Base-by-base conservation (phyloP, 164 flowering plant species). In the Macadamia integrifolia region DNA sequence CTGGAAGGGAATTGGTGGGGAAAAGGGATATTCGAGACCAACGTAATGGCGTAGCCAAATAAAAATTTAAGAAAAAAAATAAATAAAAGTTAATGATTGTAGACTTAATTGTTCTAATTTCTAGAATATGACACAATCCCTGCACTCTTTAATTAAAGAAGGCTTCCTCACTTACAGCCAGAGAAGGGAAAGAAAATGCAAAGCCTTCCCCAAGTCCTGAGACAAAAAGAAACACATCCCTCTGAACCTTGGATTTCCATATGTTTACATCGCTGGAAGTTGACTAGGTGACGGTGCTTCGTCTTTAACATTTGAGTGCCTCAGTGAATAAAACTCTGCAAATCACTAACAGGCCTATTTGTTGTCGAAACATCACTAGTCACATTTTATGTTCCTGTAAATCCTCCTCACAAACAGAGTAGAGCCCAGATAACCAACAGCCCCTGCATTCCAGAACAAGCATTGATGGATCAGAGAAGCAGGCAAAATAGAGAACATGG, bases 381-480 rank as follows among this genome's bases (percentile, higher is more conserved):
- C 97, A 77, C 97, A 89, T 69, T 90, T 92, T 79, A 92, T 92
- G 80, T 92, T 90, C 78, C 92, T 87, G 85, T 92, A 92, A 70
- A 92, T 92, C 86, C 96, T 87, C 72, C 96, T 81, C 66, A 92
- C 96, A 67, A 90, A 92, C 67, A 89, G 73, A 55, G 84, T 82
- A 12, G 97, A 88, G 52, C 93, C 97, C 70, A 92, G 80, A 68
- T 86, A 86, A 42, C 97, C 97, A 67, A 92, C 96, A 66, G 97
- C 96, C 13, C 97, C 97, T 92, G 86, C 66, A 72, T 17, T 72
- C 67, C 59, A 4, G 18, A 57, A 72, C n/a, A 60, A 23, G 13
- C 44, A 44, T 35, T 40, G 60, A 28, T 9, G 40, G n/a, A 28
- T 46, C 56, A 46, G 46, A 17, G 13, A 18, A 13, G 30, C 58